phyloP scores from a whole-genome alignment of 1,284 basidiomycete genomes.

The Heterobasidion irregulare region DNA sequence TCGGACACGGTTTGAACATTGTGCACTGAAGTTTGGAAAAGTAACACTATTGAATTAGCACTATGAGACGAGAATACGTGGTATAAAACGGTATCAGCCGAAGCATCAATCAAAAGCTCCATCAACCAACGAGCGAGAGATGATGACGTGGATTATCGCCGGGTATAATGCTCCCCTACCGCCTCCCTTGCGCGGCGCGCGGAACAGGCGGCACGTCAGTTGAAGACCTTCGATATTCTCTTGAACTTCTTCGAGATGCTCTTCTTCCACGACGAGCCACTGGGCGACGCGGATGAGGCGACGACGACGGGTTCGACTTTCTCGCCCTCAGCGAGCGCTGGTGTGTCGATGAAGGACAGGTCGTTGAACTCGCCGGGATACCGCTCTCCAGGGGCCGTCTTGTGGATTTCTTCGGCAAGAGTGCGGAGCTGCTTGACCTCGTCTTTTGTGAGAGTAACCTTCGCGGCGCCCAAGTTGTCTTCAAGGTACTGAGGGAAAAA shows the following conservation, averaged over 20 bases:
- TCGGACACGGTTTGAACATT: too few relatives aligned
- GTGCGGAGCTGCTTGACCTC: slow-evolving; percentile 27
- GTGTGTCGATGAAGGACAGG: background rate
- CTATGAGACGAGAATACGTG: background rate
- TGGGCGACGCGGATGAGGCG: background rate
- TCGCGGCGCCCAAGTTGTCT: slow-evolving; percentile 30
- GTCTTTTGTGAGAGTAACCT: slow-evolving; percentile 26
- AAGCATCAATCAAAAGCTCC: background rate
- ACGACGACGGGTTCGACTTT: background rate
- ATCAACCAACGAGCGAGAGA: background rate
- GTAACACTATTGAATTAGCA: background rate
- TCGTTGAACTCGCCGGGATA: background rate
- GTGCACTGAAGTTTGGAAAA: background rate
- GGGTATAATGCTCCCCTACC: background rate
- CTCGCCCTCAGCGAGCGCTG: background rate
- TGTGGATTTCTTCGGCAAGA: slow-evolving; percentile 20
- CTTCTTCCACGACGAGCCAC: background rate
- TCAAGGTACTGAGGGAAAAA: slow-evolving; percentile 4
- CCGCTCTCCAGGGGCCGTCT: background rate
- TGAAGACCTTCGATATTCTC: background rate
- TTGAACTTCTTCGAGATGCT: background rate
- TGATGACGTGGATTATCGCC: background rate
- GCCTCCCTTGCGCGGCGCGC: too few relatives aligned
- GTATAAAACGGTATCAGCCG: background rate
- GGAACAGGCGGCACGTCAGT: background rate